phyloP scores from a whole-genome alignment of 1,284 basidiomycete species.

The Sporisorium iseilematis-ciliati region DNA sequence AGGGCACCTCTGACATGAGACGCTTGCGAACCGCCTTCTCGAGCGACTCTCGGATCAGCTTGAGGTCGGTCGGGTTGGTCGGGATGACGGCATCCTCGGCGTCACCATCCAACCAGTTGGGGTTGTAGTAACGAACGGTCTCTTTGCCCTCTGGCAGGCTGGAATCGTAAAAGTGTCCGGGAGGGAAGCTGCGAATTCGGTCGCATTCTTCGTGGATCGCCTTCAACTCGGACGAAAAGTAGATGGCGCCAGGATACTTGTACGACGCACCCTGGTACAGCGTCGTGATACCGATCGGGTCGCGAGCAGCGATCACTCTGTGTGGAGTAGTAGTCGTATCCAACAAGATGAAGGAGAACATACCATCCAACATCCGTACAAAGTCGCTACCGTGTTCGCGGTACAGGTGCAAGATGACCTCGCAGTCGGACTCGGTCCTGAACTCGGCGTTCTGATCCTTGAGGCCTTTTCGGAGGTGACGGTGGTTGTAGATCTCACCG shows the following conservation, averaged over 20 bases:
- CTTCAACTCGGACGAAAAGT: constrained; percentile 97
- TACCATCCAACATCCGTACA: constrained; percentile 82
- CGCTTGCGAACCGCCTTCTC: constrained; percentile 95
- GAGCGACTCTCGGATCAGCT: constrained; percentile 76
- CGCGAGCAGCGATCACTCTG: constrained; percentile 92
- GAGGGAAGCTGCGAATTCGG: constrained; percentile 93
- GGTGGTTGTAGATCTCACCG: constrained; percentile 99
- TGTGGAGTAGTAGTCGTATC: constrained; percentile 91
- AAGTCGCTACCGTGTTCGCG: constrained; percentile 70
- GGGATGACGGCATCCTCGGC: constrained; percentile 76
- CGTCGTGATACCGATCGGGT: constrained; percentile 98
- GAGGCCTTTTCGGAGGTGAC: constrained; percentile 81
- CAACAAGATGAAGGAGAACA: constrained; percentile 98
- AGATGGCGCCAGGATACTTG: constrained; percentile 83
- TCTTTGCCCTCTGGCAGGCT: constrained; percentile 66
- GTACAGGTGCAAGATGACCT: constrained; percentile 82
- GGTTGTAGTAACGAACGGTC: constrained; percentile 69
- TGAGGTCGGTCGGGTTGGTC: constrained; percentile 78
- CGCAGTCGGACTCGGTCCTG: constrained; percentile 98
- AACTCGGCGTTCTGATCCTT: constrained; percentile 77
- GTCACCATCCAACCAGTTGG: constrained; percentile 70
- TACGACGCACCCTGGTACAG: constrained; percentile 96
- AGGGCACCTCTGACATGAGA: constrained; percentile 98
- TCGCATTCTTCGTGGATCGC: constrained; percentile 93
- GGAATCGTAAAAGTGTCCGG: constrained; percentile 81